A percentile compares a stretch with the other conserved stretches of the same genome.
These are phyloP conservation scores for Syzygium malaccense DNA, from an alignment of 441 rosid genomes.

Conservation along the genomic window DNA sequence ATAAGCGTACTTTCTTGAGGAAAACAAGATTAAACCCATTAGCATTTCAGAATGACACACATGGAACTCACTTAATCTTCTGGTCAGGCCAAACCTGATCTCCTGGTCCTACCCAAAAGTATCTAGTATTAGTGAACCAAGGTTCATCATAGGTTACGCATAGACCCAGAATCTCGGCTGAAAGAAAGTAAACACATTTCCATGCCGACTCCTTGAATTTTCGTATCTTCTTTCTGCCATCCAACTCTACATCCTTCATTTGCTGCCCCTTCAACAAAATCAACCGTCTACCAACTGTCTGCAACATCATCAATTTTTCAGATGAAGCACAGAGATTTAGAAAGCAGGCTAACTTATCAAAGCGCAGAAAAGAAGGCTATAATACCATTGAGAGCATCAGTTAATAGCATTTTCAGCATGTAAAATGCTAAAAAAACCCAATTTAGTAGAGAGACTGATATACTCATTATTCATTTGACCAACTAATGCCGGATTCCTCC, in stretches of 20 bases:
- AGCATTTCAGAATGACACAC: background rate
- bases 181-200: conserved; percentile 83
- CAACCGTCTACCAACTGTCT: conserved; percentile 58
- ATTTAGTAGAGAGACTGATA: background rate
- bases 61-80: conserved; percentile 62
- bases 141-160: conserved; percentile 75
- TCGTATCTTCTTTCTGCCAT: conserved; percentile 49
- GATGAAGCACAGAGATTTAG: background rate
- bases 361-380: background rate
- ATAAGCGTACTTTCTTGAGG: background rate
- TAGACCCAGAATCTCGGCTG: conserved; percentile 71
- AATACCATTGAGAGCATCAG: background rate
- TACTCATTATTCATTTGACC: background rate
- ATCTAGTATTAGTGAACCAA: conserved; percentile 68
- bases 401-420: background rate
- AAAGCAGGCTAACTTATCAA: background rate
- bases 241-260: conserved; percentile 23
- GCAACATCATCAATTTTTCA: conserved; percentile 15
- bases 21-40: background rate
- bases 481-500: background rate
- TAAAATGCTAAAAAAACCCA: background rate
- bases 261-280: conserved; percentile 49
- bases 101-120: conserved; percentile 95
- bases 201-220: conserved; percentile 98
- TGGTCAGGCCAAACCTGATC: conserved; percentile 92